A percentile compares a stretch with the other conserved stretches of the same genome.
phyloP scores from a whole-genome alignment of 306 rosid genomes.

The Medicago arabica region DNA sequence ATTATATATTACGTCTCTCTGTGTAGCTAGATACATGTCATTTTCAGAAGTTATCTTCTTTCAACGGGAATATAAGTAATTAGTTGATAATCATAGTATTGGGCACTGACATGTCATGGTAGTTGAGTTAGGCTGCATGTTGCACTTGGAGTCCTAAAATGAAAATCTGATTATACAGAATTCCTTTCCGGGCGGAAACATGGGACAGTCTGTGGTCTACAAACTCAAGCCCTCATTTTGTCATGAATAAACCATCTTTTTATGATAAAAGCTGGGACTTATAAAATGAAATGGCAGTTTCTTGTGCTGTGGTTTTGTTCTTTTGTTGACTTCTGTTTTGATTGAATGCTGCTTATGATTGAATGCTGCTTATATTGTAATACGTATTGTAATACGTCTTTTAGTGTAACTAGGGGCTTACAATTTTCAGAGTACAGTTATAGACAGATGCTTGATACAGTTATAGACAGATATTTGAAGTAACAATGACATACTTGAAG shows the following conservation, averaged over 20 bases:
- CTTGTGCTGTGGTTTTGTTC: background rate
- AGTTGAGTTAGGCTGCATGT: conserved; percentile 19
- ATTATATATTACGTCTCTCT: background rate
- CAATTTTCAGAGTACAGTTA: conserved; percentile 1
- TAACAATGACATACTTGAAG: background rate
- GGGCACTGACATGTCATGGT: background rate
- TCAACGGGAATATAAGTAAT: background rate
- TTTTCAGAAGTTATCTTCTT: conserved; percentile 4
- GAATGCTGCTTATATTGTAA: no score
- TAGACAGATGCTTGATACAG: background rate
- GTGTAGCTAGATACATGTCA: background rate
- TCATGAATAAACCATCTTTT: background rate
- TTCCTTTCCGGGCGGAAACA: background rate
- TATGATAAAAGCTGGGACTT: conserved; percentile 19
- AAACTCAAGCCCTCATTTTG: background rate
- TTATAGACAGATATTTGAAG: background rate
- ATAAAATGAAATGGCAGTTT: conserved; percentile 2
- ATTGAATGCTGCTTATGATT: conserved; percentile 3
- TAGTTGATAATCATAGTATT: conserved; percentile 1
- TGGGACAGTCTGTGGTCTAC: background rate
- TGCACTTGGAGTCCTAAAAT: conserved; percentile 23
- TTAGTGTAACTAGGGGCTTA: background rate
- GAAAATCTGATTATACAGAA: background rate
- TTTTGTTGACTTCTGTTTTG: conserved; percentile 15
- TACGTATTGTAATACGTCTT: background rate